Percentiles rank a stretch among this genome's conserved stretches.
Evolutionary conservation across 1,284 basidiomycete species (phyloP).

Genomic region (Ceratobasidium sp.): DNA sequence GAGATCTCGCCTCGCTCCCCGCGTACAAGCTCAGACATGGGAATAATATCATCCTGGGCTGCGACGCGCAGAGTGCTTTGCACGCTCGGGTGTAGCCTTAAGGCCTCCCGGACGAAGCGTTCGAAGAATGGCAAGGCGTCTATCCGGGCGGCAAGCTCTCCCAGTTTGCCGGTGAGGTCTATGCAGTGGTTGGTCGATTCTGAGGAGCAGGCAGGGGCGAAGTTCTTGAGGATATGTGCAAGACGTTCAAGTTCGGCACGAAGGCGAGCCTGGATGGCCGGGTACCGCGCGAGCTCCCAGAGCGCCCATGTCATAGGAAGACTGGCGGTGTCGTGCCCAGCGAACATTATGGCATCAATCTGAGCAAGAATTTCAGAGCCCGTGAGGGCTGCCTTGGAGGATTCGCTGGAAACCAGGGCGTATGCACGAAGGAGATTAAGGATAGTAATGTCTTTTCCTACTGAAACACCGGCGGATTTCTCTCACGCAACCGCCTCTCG

Average conservation of each 20-base stretch:
- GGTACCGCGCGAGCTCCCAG: conserved; percentile 74
- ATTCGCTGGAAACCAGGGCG: conserved; percentile 56
- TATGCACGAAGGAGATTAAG: conserved; percentile 73
- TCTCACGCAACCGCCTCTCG: conserved; percentile 55
- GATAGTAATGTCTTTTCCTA: conserved; percentile 61
- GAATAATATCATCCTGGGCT: conserved; percentile 57
- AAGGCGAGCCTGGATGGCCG: conserved; percentile 72
- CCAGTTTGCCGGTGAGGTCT: conserved; percentile 34
- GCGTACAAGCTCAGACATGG: conserved; percentile 63
- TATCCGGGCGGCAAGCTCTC: conserved; percentile 56
- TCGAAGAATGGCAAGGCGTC: conserved; percentile 63
- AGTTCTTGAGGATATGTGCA: conserved; percentile 17
- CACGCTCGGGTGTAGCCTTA: conserved; percentile 60
- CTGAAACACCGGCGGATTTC: conserved; percentile 52
- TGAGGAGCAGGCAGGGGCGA: conserved; percentile 5
- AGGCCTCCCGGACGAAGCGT: conserved; percentile 60
- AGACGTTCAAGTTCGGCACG: conserved; percentile 63
- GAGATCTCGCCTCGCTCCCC: conserved; percentile 56
- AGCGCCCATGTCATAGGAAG: conserved; percentile 83
- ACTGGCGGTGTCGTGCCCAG: conserved; percentile 86
- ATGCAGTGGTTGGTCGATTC: conserved; percentile 26
- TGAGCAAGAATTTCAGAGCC: conserved; percentile 85
- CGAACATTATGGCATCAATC: conserved; percentile 89
- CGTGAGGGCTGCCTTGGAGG: conserved; percentile 77
- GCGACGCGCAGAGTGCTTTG: conserved; percentile 58